Conservation (phyloP, 257 asterid genomes). For the Solanum medicagineum region DNA sequence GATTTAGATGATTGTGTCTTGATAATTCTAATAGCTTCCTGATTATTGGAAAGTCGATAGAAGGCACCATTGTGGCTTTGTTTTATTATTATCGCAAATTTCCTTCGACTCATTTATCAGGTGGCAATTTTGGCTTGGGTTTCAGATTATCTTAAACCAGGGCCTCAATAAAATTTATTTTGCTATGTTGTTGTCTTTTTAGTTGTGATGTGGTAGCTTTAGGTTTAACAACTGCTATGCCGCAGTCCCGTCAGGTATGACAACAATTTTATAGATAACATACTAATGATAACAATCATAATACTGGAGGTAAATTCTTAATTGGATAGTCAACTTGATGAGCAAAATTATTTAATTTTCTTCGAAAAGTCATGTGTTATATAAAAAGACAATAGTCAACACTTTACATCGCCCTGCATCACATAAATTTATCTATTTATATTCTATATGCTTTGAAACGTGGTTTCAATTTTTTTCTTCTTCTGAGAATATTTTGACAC, state of each 20-base stretch:
- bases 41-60: background rate
- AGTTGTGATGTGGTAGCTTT: background rate
- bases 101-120: background rate
- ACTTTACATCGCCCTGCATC: too few species aligned
- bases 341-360: too few species aligned
- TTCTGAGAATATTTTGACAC: too few species aligned
- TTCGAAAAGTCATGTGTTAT: too few species aligned
- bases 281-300: too few species aligned
- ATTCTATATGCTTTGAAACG: too few species aligned
- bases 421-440: too few species aligned
- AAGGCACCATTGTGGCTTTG: background rate
- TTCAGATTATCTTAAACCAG: background rate
- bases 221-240: background rate
- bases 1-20: background rate
- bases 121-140: background rate
- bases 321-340: too few species aligned
- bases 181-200: background rate
- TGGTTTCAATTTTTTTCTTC: too few species aligned
- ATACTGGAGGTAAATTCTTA: too few species aligned
- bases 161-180: background rate
- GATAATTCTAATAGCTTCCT: background rate
- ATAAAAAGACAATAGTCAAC: too few species aligned
- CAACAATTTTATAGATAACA: too few species aligned
- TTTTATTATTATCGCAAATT: background rate
- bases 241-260: background rate